Conservation (phyloP, 2,329 filamentous ascomycete species). For the Macrophomina phaseolina region DNA sequence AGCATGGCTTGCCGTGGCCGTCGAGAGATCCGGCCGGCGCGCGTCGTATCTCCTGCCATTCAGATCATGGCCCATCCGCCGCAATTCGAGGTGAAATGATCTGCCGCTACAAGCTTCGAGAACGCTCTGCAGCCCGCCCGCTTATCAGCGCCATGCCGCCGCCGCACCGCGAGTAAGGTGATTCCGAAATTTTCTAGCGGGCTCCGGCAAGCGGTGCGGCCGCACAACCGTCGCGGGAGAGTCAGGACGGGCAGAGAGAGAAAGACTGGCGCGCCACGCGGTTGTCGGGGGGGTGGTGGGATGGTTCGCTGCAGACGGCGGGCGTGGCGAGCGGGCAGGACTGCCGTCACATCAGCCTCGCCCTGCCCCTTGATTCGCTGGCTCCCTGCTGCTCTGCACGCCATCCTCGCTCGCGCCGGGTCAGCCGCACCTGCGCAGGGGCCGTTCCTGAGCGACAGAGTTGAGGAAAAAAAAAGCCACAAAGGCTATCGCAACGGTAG, state of each 20-base stretch:
- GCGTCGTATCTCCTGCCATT: slow-evolving; percentile 21
- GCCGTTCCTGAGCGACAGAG: neutral
- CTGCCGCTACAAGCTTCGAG: slow-evolving; percentile 25
- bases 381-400: slow-evolving; percentile 8
- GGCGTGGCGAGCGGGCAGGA: neutral
- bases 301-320: neutral
- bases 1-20: neutral
- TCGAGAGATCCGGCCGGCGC: slow-evolving; percentile 8
- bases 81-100: slow-evolving; percentile 21
- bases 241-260: neutral
- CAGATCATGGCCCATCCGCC: slow-evolving; percentile 17
- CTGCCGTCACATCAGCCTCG: too few relatives aligned
- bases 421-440: neutral
- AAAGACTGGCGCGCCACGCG: neutral
- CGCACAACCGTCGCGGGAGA: too few relatives aligned
- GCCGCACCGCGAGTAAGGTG: neutral
- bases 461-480: neutral
- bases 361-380: slow-evolving; percentile 16
- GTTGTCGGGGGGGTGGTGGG: neutral
- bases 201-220: neutral
- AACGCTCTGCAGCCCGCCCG: slow-evolving; percentile 25
- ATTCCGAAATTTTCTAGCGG: slow-evolving; percentile 12
- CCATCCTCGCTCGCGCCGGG: slow-evolving; percentile 13
- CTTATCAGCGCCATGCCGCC: slow-evolving; percentile 9
- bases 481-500: slow-evolving; percentile 6